Percentiles rank a stretch among this genome's conserved stretches.
These are phyloP conservation scores for Tephrocybe sp. DNA, from an alignment of 768 basidiomycete genomes.

Conservation along the genomic window DNA sequence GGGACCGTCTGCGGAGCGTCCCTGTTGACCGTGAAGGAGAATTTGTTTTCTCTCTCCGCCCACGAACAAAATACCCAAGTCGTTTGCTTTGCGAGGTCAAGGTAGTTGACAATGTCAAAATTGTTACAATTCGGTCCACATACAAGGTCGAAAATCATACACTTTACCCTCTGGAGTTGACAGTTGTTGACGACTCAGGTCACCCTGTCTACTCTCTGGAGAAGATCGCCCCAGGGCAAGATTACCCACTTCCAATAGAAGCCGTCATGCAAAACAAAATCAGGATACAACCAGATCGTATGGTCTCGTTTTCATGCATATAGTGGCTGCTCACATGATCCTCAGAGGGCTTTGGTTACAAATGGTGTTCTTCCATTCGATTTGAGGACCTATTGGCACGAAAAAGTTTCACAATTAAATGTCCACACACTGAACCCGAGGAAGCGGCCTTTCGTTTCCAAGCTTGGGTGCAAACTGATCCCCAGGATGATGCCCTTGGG, in stretches of 20 bases:
- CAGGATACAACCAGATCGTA: conserved; percentile 90
- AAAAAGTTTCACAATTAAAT: conserved; percentile 74
- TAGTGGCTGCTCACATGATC: conserved; percentile 6
- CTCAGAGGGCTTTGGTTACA: conserved; percentile 93
- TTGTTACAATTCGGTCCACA: conserved; percentile 90
- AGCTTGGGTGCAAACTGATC: conserved; percentile 80
- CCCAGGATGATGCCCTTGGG: conserved; percentile 49
- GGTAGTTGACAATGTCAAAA: conserved; percentile 88
- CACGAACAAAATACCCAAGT: conserved; percentile 69
- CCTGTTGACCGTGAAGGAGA: conserved; percentile 95
- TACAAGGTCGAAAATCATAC: conserved; percentile 91
- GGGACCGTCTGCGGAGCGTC: conserved; percentile 86
- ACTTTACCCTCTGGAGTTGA: conserved; percentile 88
- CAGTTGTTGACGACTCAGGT: conserved; percentile 81
- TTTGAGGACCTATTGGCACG: conserved; percentile 84
- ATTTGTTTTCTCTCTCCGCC: conserved; percentile 82
- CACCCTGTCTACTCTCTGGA: conserved; percentile 78
- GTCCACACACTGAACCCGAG: conserved; percentile 73
- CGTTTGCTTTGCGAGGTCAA: conserved; percentile 87
- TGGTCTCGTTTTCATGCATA: conserved; percentile 32
- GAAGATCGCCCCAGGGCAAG: conserved; percentile 88
- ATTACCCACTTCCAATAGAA: conserved; percentile 88
- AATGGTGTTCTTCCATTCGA: conserved; percentile 83
- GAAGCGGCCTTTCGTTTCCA: conserved; percentile 96
- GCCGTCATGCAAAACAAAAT: conserved; percentile 80